Percentiles rank a stretch among this genome's conserved stretches.
These are phyloP conservation scores for Mycena galopus DNA, from an alignment of 768 basidiomycete species.

Conservation along the genomic window DNA sequence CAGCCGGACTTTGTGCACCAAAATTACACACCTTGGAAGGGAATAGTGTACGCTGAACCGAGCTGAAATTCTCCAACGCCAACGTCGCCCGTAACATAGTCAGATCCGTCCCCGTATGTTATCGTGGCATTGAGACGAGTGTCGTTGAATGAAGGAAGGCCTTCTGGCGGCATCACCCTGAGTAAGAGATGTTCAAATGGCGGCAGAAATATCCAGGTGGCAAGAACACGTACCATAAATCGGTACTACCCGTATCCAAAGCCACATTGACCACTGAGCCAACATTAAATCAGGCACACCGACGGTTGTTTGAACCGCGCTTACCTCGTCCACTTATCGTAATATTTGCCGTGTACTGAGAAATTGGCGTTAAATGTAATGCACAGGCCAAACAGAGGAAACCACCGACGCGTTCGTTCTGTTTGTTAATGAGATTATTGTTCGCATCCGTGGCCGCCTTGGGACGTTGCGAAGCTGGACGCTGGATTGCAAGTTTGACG, in stretches of 20 bases:
- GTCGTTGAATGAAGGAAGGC: conserved; percentile 34
- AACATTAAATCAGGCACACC: neutral
- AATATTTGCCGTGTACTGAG: conserved; percentile 34
- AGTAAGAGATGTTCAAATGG: neutral
- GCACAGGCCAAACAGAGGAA: neutral
- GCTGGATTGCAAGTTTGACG: conserved; percentile 20
- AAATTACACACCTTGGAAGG: conserved; percentile 24
- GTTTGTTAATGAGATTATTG: conserved; percentile 35
- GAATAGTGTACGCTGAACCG: conserved; percentile 12
- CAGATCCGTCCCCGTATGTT: conserved; percentile 28
- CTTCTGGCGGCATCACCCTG: conserved; percentile 35
- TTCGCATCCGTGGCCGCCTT: neutral
- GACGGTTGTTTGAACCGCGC: neutral
- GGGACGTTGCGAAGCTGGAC: conserved; percentile 8
- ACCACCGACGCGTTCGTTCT: conserved; percentile 26
- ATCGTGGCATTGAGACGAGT: conserved; percentile 27
- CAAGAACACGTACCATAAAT: conserved; percentile 23
- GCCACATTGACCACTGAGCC: conserved; percentile 32
- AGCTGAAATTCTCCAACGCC: conserved; percentile 31
- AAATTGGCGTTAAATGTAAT: neutral
- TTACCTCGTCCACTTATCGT: conserved; percentile 34
- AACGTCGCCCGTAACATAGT: conserved; percentile 31
- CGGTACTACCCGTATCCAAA: conserved; percentile 34
- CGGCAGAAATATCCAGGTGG: neutral
- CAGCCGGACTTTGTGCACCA: neutral